Conservation (phyloP, 257 asterid species). For the Solanum etuberosum region DNA sequence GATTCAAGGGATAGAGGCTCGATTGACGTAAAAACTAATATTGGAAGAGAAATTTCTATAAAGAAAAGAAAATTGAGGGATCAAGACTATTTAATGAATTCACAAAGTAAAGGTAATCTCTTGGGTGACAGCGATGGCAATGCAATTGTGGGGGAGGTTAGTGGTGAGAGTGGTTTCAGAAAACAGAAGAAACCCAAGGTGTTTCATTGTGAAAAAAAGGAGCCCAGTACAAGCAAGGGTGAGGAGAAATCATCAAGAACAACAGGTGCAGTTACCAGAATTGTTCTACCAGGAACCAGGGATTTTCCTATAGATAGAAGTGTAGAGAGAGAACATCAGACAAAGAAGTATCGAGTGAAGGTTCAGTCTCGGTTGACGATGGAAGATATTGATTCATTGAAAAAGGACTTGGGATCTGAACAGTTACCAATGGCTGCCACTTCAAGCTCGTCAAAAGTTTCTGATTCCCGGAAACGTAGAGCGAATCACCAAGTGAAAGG, state of each 20-base stretch:
- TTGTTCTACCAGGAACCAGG: conserved; percentile 22
- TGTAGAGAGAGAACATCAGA: conserved; percentile 31
- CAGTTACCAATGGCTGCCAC: conserved; percentile 59
- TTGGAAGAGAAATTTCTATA: conserved; percentile 17
- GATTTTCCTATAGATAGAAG: conserved; percentile 16
- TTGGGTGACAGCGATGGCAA: conserved; percentile 23
- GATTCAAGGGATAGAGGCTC: conserved; percentile 25
- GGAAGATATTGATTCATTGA: conserved; percentile 53
- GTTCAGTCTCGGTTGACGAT: conserved; percentile 20
- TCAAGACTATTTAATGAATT: conserved; percentile 13
- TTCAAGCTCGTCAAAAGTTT: conserved; percentile 91
- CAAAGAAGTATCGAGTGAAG: conserved; percentile 26
- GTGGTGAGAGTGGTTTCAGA: conserved; percentile 30
- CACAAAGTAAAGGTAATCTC: conserved; percentile 18
- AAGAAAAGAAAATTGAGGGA: conserved; percentile 54
- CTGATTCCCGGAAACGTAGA: conserved; percentile 57
- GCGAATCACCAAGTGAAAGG: conserved; percentile 38
- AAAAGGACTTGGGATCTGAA: conserved; percentile 61
- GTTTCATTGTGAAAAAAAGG: conserved; percentile 40
- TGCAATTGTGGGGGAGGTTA: conserved; percentile 22
- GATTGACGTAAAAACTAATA: conserved; percentile 13
- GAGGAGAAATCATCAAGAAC: conserved; percentile 19
- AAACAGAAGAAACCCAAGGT: conserved; percentile 39
- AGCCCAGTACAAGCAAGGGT: conserved; percentile 16
- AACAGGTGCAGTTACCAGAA: conserved; percentile 16